Evolutionary conservation across 2,329 filamentous ascomycete genomes (phyloP), one percentile per base, ranked within the genome.

Genomic region (Myriosclerotinia duriaeana): DNA sequence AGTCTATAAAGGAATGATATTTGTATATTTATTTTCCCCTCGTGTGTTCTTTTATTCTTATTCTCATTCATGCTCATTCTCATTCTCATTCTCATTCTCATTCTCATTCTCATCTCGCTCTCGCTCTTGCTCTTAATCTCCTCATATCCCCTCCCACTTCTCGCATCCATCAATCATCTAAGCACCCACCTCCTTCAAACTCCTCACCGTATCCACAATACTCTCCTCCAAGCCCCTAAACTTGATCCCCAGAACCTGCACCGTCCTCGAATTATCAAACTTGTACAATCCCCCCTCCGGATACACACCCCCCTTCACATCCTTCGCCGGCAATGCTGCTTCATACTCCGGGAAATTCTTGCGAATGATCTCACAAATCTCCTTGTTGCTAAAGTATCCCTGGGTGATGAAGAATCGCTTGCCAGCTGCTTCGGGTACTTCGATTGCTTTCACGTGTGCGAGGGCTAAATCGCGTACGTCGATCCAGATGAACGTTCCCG

Each of bases 361-460:
- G 63, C 80, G 78, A 58, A 90, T 81, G 50, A 85, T 80, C 61
- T 86, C 80, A 0, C 80, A 81, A 46, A 89, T 82, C 72, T 83
- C 79, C 72, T 83, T 83, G 74, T 89, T 89, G 63, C 79, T 83
- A 74, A 88, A 90, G 71, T 84, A 80, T 0, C 84, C 85, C 0
- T 83, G 82, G 0, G 87, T 84, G 53, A 89, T 74, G 73, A 89
- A 87, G 78, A 89, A 90, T 1, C 89, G 81, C 76, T 87, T 83
- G 46, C 81, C 80, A 0, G 84, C 85, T 0, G 85, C 87, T 26
- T 84, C 83, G 0, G 83, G 80, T 36, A 84, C 79, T 69, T 85
- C 77, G 55, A 86, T 78, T 0, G 87, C 86, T 34, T 80, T 80
- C n/a, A 91, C 82, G 69, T 91, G 88, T 0, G 85, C 84, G 7